Evolutionary conservation across 2,329 filamentous ascomycete species (phyloP).

Genomic region (Ophiostoma sp.): DNA sequence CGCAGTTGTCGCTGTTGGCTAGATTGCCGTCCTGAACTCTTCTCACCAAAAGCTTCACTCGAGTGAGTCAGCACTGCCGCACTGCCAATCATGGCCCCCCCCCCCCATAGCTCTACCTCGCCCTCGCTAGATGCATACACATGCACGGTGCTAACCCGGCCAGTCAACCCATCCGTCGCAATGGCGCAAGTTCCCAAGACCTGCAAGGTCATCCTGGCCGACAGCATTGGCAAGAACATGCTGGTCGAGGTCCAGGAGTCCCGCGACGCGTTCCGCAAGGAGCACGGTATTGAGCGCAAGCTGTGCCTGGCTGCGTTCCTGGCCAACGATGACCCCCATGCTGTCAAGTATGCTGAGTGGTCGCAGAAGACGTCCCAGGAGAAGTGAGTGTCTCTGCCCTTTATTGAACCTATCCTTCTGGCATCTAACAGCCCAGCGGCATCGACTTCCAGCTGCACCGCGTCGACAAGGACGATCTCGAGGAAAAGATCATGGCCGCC

Average conservation of each 20-base stretch:
- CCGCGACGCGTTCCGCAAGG: constrained; percentile 60
- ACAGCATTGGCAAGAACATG: constrained; percentile 76
- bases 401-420: neutral
- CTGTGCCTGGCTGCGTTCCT: constrained; percentile 87
- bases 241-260: constrained; percentile 72
- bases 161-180: neutral
- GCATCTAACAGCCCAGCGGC: constrained; percentile 51
- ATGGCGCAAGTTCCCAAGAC: constrained; percentile 53
- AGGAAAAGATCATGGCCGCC: constrained; percentile 79
- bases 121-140: too few relatives aligned
- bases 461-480: constrained; percentile 80
- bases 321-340: constrained; percentile 85
- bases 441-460: constrained; percentile 82
- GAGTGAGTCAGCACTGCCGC: neutral
- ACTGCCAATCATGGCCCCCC: neutral
- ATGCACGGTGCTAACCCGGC: too few relatives aligned
- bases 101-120: too few relatives aligned
- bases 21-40: neutral
- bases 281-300: constrained; percentile 42
- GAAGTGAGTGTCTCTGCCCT: constrained; percentile 60
- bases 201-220: constrained; percentile 91
- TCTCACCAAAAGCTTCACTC: neutral
- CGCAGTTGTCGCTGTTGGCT: constrained; percentile 14
- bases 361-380: constrained; percentile 94
- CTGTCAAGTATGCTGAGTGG: constrained; percentile 92